These are phyloP conservation scores for Phylloporus sp. DNA, from an alignment of 768 basidiomycete species.

Conservation along the genomic window DNA sequence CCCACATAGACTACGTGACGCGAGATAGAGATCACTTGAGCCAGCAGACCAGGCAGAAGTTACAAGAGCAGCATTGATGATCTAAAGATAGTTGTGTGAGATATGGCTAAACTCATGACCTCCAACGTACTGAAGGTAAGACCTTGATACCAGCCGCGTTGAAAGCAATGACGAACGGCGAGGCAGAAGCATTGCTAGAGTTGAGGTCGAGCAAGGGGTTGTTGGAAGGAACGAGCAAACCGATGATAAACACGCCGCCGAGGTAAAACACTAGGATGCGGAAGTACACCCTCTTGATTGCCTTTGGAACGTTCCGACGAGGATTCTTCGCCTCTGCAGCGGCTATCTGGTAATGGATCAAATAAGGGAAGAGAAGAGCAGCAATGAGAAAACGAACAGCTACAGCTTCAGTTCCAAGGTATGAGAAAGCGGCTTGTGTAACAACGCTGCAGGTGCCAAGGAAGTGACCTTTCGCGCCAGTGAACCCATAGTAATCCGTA, in stretches of 20 bases:
- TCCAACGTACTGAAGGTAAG: conserved; percentile 42
- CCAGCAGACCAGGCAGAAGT: conserved; percentile 43
- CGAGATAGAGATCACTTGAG: conserved; percentile 39
- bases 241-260: conserved; percentile 43
- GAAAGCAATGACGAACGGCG: conserved; percentile 59
- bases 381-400: conserved; percentile 28
- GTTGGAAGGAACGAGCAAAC: conserved; percentile 48
- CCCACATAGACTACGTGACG: conserved; percentile 38
- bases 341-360: conserved; percentile 30
- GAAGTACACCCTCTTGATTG: conserved; percentile 43
- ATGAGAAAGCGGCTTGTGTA: conserved; percentile 58
- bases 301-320: conserved; percentile 38
- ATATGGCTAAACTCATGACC: not conserved
- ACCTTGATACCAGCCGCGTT: conserved; percentile 53
- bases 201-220: conserved; percentile 38
- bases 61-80: conserved; percentile 41
- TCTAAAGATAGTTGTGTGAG: conserved; percentile 6
- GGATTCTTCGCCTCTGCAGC: conserved; percentile 53
- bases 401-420: conserved; percentile 53
- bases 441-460: conserved; percentile 49
- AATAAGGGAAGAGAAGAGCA: not conserved
- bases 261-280: conserved; percentile 38
- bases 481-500: conserved; percentile 36
- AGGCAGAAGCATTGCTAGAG: conserved; percentile 39
- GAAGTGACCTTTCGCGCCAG: conserved; percentile 50